A percentile compares a stretch with the other conserved stretches of the same genome.
Evolutionary conservation across 148 eudicot species (phyloP).

Genomic region (Fagopyrum homotropicum): DNA sequence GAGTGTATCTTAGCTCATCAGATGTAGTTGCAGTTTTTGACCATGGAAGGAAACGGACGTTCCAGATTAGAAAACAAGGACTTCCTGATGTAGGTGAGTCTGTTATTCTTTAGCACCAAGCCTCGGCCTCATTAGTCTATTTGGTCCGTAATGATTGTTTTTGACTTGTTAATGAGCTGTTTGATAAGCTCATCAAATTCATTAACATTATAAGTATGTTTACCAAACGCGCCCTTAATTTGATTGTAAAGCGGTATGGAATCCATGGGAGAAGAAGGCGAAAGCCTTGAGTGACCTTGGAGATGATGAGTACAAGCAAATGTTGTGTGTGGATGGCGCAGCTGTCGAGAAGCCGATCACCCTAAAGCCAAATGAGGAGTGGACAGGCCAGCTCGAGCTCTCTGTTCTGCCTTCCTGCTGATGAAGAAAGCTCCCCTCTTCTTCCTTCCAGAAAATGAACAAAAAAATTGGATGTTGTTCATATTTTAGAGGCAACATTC

Average conservation of each 20-base stretch:
- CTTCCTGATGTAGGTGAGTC: conserved; percentile 82
- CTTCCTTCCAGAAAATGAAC: not conserved
- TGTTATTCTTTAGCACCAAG: not conserved
- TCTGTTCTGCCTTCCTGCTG: conserved; percentile 44
- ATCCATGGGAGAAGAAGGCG: conserved; percentile 87
- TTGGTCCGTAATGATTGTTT: not conserved
- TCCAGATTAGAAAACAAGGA: conserved; percentile 63
- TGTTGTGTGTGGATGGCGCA: conserved; percentile 83
- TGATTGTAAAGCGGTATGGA: conserved; percentile 62
- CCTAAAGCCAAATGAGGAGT: conserved; percentile 67
- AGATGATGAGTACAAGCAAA: conserved; percentile 70
- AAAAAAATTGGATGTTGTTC: conserved; percentile 20
- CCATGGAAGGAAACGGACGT: conserved; percentile 73
- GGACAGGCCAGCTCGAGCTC: conserved; percentile 71
- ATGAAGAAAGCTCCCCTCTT: not conserved
- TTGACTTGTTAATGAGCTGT: not conserved
- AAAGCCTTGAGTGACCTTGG: conserved; percentile 57
- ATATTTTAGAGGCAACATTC: conserved; percentile 29
- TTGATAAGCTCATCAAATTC: not conserved
- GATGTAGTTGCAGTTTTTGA: conserved; percentile 57
- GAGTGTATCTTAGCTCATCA: conserved; percentile 59
- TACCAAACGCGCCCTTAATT: not conserved
- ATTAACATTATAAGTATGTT: not conserved
- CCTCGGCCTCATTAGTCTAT: not conserved
- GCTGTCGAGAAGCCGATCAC: conserved; percentile 66